phyloP scores from a whole-genome alignment of 805 yeast species.

The Groenewaldozyma salmanticensis region DNA sequence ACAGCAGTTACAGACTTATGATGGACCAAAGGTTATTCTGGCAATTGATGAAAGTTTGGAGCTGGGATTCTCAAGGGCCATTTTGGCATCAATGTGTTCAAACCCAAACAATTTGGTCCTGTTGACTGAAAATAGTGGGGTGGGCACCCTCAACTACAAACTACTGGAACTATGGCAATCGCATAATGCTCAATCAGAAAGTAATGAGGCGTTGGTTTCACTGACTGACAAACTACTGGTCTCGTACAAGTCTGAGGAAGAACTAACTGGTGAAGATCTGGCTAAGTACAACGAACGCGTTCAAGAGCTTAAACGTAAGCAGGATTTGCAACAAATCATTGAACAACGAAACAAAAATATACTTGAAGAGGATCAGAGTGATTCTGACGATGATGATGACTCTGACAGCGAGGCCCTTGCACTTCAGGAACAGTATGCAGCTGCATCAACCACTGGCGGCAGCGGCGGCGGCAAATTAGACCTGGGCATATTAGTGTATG shows the following conservation, averaged over 20 bases:
- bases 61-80: conserved; percentile 44
- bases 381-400: conserved; percentile 17
- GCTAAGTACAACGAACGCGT: conserved; percentile 19
- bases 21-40: conserved; percentile 62
- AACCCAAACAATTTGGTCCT: conserved; percentile 62
- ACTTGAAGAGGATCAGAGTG: conserved; percentile 28
- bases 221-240: conserved; percentile 12
- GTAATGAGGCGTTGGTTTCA: conserved; percentile 2
- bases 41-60: conserved; percentile 60
- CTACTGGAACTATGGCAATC: conserved; percentile 30
- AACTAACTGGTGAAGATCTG: conserved; percentile 28
- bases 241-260: conserved; percentile 17
- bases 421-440: conserved; percentile 16
- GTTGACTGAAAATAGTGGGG: conserved; percentile 56
- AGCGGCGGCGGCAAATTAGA: conserved; percentile 17
- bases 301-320: conserved; percentile 17
- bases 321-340: conserved; percentile 24
- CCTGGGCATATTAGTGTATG: conserved; percentile 20
- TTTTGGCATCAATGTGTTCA: conserved; percentile 40
- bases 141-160: conserved; percentile 38
- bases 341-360: conserved; percentile 31
- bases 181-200: conserved; percentile 1
- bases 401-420: conserved; percentile 26
- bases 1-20: conserved; percentile 33
- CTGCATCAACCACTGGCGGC: conserved; percentile 1